Evolutionary conservation across 495 filamentous ascomycete genomes (phyloP).

Genomic region (Annulohypoxylon nitens): DNA sequence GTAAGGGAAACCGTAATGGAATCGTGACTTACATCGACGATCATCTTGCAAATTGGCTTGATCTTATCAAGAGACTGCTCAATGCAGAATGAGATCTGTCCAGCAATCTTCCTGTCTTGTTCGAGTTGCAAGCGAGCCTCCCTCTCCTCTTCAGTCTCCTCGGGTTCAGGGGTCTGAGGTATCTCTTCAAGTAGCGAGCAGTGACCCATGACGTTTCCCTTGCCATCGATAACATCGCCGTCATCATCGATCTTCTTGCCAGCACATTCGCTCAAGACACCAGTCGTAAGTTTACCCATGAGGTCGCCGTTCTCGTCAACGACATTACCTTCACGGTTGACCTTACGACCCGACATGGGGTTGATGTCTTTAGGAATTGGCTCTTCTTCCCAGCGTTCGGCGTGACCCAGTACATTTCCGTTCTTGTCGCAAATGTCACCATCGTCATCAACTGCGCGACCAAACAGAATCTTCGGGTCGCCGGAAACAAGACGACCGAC

Average conservation of each 20-base stretch:
- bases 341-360: conserved; percentile 78
- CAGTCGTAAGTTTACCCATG: conserved; percentile 82
- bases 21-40: conserved; percentile 74
- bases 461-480: conserved; percentile 76
- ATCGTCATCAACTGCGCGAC: conserved; percentile 83
- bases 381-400: conserved; percentile 85
- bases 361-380: conserved; percentile 72
- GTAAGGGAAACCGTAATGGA: conserved; percentile 6
- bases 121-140: conserved; percentile 68
- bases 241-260: conserved; percentile 89
- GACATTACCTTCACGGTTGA: conserved; percentile 87
- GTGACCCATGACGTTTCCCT: conserved; percentile 84
- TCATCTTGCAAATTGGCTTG: conserved; percentile 87
- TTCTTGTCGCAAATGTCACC: conserved; percentile 86
- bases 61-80: conserved; percentile 84
- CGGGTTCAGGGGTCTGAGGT: conserved; percentile 57
- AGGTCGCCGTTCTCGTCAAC: conserved; percentile 84
- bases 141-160: conserved; percentile 65
- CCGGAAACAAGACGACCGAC: conserved; percentile 81
- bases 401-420: conserved; percentile 83
- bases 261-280: conserved; percentile 75
- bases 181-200: conserved; percentile 84
- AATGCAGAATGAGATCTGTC: conserved; percentile 80
- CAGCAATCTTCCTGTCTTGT: conserved; percentile 79
- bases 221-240: conserved; percentile 84